Conservation (phyloP, 306 rosid genomes). For the Parietaria judaica region DNA sequence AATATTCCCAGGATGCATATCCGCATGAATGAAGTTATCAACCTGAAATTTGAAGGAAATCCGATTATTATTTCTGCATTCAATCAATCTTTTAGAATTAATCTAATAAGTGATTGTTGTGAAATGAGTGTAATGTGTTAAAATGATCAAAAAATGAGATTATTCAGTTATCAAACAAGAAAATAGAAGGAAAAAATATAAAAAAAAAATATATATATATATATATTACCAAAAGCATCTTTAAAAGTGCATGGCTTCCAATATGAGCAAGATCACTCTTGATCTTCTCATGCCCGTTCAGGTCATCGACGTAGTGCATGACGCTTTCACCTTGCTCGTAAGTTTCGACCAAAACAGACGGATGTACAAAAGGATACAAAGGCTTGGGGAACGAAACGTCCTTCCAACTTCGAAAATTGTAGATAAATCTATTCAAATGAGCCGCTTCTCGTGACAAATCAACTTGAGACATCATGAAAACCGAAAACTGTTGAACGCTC, state of each 20-base stretch:
- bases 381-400: constrained; percentile 79
- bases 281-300: constrained; percentile 50
- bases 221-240: constrained; percentile 67
- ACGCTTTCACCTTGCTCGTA: constrained; percentile 71
- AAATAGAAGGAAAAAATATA: not conserved
- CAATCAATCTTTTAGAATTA: not conserved
- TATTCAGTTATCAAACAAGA: not conserved
- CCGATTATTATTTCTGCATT: constrained; percentile 11
- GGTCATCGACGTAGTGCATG: constrained; percentile 49
- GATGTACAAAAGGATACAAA: constrained; percentile 71
- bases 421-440: constrained; percentile 61
- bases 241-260: constrained; percentile 63
- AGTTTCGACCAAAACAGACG: constrained; percentile 75
- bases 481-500: constrained; percentile 60
- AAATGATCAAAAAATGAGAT: not conserved
- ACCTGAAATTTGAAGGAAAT: constrained; percentile 30
- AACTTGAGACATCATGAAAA: constrained; percentile 74
- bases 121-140: too few species aligned
- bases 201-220: too few species aligned
- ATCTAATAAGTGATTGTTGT: not conserved
- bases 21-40: constrained; percentile 82
- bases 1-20: constrained; percentile 90
- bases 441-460: constrained; percentile 84
- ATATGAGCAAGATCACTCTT: constrained; percentile 70
- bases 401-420: constrained; percentile 59